Evolutionary conservation across 495 filamentous ascomycete species (phyloP).

Genomic region (Penicillium diatomitis): DNA sequence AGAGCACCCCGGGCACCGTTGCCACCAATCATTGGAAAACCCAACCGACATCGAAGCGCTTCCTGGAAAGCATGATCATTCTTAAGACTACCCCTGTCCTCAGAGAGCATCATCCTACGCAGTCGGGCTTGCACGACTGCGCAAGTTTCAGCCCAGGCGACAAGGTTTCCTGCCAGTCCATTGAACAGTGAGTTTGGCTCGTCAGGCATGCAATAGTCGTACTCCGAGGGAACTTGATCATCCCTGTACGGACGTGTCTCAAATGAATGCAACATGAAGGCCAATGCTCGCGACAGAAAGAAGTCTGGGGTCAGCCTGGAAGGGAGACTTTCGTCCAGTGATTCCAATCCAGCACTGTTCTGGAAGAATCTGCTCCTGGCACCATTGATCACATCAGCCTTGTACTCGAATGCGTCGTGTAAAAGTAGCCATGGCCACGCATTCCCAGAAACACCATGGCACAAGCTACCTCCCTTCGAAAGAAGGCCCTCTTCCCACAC

Average conservation of each 20-base stretch:
- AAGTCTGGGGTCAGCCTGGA: slow-evolving; percentile 23
- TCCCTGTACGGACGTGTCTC: slow-evolving; percentile 32
- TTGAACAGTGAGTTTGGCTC: slow-evolving; percentile 35
- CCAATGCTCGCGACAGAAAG: slow-evolving; percentile 33
- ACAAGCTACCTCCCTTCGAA: slow-evolving; percentile 39
- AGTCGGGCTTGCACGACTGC: slow-evolving; percentile 26
- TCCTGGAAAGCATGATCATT: slow-evolving; percentile 10
- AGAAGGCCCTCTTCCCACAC: slow-evolving; percentile 41
- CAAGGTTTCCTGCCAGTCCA: slow-evolving; percentile 37
- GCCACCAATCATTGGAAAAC: slow-evolving; percentile 25
- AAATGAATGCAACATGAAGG: slow-evolving; percentile 33
- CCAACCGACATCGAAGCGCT: slow-evolving; percentile 17
- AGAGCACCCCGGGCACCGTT: slow-evolving; percentile 20
- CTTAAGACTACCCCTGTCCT: slow-evolving; percentile 5
- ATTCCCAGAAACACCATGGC: slow-evolving; percentile 41
- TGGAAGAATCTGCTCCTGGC: slow-evolving; percentile 16
- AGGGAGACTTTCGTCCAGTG: slow-evolving; percentile 1
- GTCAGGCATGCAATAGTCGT: slow-evolving; percentile 37
- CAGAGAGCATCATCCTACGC: slow-evolving; percentile 23
- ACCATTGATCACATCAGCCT: slow-evolving; percentile 9
- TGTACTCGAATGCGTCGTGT: slow-evolving; percentile 27
- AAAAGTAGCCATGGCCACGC: slow-evolving; percentile 31
- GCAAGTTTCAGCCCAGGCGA: slow-evolving; percentile 40
- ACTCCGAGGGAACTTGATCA: slow-evolving; percentile 3
- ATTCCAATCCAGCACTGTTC: slow-evolving; percentile 2